Base-by-base conservation (phyloP, 208 protist species). In the Novymonas esmeraldas region DNA sequence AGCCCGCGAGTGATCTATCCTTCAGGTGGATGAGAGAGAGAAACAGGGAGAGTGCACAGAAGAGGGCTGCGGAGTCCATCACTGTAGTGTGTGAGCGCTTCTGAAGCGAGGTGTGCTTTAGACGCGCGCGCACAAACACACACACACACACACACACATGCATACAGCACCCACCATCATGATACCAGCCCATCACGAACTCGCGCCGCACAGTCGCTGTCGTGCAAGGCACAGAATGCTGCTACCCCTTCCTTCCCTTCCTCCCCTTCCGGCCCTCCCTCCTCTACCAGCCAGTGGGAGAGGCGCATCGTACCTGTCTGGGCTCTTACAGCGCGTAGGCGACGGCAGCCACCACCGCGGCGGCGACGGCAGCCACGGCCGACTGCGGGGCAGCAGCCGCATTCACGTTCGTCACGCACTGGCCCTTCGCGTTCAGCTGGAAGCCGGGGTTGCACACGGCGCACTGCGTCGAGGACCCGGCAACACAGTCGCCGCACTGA, bases 371-470 rank as follows among this genome's bases (percentile, higher is more conserved):
- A 16, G 67, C 59, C 33, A 66, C 67, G 4, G 33, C 13, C 14
- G 39, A 54, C 31, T 73, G 39, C 24, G 58, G 50, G 10, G 31
- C 58, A 18, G 36, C 48, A 18, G 67, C 48, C 24, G 28, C 59
- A 24, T 61, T 73, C 54, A 22, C 16, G 26, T 20, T 34, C 2
- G 14, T 11, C 22, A 34, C 13, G 58, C 58, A 73, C 48, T 22
- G 31, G 2, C 66, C 57, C 1, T 24, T 36, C 31, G 34, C 29
- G 26, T 61, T 73, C 49, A 64, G 41, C 28, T n/a, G 48, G 50
- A 54, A 73, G 49, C 66, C 66, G 29, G 22, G 14, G 38, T 51
- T 55, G 58, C 66, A 73, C 38, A 54, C 51, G 0, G 55, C 39
- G 50, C 66, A 73, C 57, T 50, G 45, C 20, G 54, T 65, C 20